Conservation (phyloP, 2,329 filamentous ascomycete species). For the Penicillium sp. region DNA sequence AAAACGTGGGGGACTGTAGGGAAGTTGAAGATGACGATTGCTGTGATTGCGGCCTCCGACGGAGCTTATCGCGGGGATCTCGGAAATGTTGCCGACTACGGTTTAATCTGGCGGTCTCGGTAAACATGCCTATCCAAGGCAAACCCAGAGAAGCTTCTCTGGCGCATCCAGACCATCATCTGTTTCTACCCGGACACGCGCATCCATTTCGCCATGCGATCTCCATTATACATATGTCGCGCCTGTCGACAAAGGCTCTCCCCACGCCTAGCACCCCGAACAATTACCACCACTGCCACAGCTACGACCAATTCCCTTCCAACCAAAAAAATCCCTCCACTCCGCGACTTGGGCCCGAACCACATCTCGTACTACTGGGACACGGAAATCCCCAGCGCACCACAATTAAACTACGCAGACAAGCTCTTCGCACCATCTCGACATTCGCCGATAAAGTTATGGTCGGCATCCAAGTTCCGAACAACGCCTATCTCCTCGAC, state of each 20-base stretch:
- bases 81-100: slow-evolving; percentile 15
- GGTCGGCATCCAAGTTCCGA: slow-evolving; percentile 65
- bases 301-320: slow-evolving; percentile 9
- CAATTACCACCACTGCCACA: slow-evolving; percentile 21
- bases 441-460: slow-evolving; percentile 61
- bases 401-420: slow-evolving; percentile 52
- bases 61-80: slow-evolving; percentile 26
- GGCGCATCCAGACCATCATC: slow-evolving; percentile 3
- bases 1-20: not conserved
- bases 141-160: slow-evolving; percentile 23
- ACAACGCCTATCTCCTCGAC: slow-evolving; percentile 58
- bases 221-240: slow-evolving; percentile 14
- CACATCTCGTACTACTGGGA: slow-evolving; percentile 57
- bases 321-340: slow-evolving; percentile 33
- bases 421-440: slow-evolving; percentile 52
- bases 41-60: not conserved
- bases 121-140: slow-evolving; percentile 21
- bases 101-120: slow-evolving; percentile 13
- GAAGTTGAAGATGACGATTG: not conserved
- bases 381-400: slow-evolving; percentile 49
- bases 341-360: slow-evolving; percentile 38
- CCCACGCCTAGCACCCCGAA: slow-evolving; percentile 9
- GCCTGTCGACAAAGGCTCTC: slow-evolving; percentile 15
- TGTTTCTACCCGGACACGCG: not conserved
- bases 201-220: slow-evolving; percentile 8